A percentile compares a stretch with the other conserved stretches of the same genome.
phyloP scores from a whole-genome alignment of 768 basidiomycete species.

The Russula earlei region DNA sequence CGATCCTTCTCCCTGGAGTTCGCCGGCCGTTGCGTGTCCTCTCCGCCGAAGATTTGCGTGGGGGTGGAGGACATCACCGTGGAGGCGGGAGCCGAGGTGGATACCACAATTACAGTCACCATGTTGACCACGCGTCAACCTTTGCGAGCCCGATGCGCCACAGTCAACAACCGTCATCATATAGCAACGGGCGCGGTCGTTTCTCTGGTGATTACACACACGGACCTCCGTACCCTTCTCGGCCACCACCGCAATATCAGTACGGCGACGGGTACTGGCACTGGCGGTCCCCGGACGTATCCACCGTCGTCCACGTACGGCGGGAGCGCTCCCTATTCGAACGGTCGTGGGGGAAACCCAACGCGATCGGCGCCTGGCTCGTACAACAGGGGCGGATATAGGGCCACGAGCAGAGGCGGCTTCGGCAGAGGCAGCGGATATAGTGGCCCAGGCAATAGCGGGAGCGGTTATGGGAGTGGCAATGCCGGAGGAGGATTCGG shows the following conservation, averaged over 20 bases:
- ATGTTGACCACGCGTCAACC: constrained; percentile 1
- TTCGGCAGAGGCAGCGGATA: constrained; percentile 25
- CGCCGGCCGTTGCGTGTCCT: constrained; percentile 51
- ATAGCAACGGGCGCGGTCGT: constrained; percentile 21
- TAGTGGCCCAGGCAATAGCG: constrained; percentile 25
- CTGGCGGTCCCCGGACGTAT: constrained; percentile 18
- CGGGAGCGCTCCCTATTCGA: constrained; percentile 7
- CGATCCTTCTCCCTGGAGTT: constrained; percentile 68
- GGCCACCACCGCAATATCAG: constrained; percentile 23
- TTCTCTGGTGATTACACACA: constrained; percentile 21
- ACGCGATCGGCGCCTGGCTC: constrained; percentile 9
- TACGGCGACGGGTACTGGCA: constrained; percentile 27
- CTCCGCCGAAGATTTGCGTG: constrained; percentile 61
- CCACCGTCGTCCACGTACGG: background rate
- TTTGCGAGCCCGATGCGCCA: constrained; percentile 8
- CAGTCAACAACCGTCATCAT: constrained; percentile 6
- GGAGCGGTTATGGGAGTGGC: constrained; percentile 32
- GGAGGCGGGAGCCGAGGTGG: constrained; percentile 33
- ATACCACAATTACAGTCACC: constrained; percentile 22
- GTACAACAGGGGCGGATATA: constrained; percentile 19
- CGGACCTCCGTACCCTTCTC: constrained; percentile 20
- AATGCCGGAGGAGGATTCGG: constrained; percentile 30
- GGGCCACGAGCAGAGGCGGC: constrained; percentile 27
- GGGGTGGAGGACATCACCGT: constrained; percentile 37
- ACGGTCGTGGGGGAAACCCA: constrained; percentile 13